Evolutionary conservation across 2,329 filamentous ascomycete species (phyloP).

Genomic region (Fusarium devonianum): DNA sequence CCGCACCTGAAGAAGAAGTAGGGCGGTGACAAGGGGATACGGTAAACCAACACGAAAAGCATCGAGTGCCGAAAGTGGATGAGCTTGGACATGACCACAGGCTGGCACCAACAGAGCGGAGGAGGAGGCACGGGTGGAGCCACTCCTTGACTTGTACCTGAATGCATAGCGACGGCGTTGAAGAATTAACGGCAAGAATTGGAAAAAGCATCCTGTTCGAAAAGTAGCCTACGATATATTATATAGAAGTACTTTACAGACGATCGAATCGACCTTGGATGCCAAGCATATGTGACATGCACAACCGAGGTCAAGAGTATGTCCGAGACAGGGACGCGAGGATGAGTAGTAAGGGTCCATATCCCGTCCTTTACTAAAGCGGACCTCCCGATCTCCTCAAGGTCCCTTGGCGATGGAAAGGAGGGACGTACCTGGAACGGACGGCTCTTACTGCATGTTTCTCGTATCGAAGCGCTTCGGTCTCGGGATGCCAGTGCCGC

Average conservation of each 20-base stretch:
- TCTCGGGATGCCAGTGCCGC: not conserved
- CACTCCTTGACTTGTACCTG: slow-evolving; percentile 13
- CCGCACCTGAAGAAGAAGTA: slow-evolving; percentile 3
- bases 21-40: not conserved
- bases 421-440: too few relatives aligned
- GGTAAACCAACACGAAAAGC: not conserved
- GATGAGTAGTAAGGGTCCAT: not conserved
- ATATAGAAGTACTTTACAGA: not conserved
- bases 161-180: slow-evolving; percentile 38
- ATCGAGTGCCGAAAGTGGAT: not conserved
- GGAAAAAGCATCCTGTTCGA: slow-evolving; percentile 8
- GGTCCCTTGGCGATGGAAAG: too few relatives aligned
- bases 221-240: not conserved
- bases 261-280: too few relatives aligned
- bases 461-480: slow-evolving; percentile 1
- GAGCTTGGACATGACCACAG: not conserved
- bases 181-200: slow-evolving; percentile 9
- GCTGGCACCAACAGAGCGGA: too few relatives aligned
- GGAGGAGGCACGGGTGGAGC: not conserved
- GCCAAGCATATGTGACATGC: too few relatives aligned
- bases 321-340: too few relatives aligned
- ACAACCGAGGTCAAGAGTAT: too few relatives aligned
- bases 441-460: not conserved
- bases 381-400: not conserved
- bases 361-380: slow-evolving; percentile 4